These are phyloP conservation scores for Manihot esculenta DNA, from an alignment of 441 rosid species.

Conservation along the genomic window DNA sequence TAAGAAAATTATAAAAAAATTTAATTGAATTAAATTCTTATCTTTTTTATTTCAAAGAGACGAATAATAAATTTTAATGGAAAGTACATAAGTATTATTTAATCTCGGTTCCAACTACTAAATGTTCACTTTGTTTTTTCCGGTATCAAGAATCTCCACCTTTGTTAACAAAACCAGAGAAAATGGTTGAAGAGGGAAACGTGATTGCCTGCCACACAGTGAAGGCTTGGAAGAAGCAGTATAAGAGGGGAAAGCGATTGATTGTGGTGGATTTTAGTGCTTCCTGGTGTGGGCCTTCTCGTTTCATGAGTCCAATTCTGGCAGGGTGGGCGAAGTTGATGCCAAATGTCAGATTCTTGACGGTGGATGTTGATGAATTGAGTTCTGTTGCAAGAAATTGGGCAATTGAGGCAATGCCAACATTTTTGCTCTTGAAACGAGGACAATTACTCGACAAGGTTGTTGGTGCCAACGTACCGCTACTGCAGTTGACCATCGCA, in stretches of 20 bases:
- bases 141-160: no score
- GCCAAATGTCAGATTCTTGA: constrained; percentile 56
- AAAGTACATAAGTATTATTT: no score
- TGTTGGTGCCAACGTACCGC: constrained; percentile 57
- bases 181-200: constrained; percentile 62
- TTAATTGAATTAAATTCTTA: no score
- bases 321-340: constrained; percentile 58
- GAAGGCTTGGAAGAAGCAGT: constrained; percentile 50
- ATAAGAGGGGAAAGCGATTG: constrained; percentile 47
- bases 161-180: neutral
- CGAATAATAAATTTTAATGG: no score
- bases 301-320: constrained; percentile 61
- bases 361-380: constrained; percentile 81
- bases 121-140: no score
- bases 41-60: no score
- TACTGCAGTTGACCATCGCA: constrained; percentile 26
- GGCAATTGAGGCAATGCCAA: constrained; percentile 73
- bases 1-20: no score
- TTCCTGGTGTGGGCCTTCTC: constrained; percentile 82
- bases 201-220: constrained; percentile 55
- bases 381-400: constrained; percentile 51
- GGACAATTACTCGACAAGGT: constrained; percentile 44
- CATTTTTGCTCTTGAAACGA: constrained; percentile 59
- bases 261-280: constrained; percentile 84
- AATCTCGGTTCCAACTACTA: no score